phyloP scores from a whole-genome alignment of 768 basidiomycete genomes.

The Tylopilus intermedius region DNA sequence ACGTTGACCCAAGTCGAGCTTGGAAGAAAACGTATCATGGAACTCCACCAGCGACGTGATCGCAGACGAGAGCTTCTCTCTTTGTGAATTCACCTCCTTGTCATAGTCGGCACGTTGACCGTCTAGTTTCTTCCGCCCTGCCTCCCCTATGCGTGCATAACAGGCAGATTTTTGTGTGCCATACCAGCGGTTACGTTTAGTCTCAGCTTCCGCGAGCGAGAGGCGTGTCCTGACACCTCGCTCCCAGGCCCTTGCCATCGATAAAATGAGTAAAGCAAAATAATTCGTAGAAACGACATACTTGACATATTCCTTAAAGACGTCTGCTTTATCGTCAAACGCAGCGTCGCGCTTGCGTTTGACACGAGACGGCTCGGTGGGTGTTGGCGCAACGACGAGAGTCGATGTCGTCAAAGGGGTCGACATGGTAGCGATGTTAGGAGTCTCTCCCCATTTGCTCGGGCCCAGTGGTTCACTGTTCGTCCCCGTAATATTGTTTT shows the following conservation, averaged over 20 bases:
- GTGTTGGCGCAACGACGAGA: slow-evolving; percentile 10
- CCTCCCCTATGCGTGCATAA: slow-evolving; percentile 29
- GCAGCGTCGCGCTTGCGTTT: slow-evolving; percentile 26
- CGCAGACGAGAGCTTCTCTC: slow-evolving; percentile 23
- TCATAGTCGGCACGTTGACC: slow-evolving; percentile 26
- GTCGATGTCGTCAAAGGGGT: slow-evolving; percentile 11
- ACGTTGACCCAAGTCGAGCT: slow-evolving; percentile 25
- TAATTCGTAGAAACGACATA: slow-evolving; percentile 8
- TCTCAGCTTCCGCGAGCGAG: slow-evolving; percentile 26
- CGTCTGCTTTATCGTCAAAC: slow-evolving; percentile 20
- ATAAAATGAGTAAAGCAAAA: not conserved
- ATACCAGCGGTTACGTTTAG: slow-evolving; percentile 27
- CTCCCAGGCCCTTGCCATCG: slow-evolving; percentile 23
- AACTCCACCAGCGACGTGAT: slow-evolving; percentile 20
- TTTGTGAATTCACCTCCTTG: slow-evolving; percentile 19
- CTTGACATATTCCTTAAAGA: slow-evolving; percentile 30
- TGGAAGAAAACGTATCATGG: slow-evolving; percentile 21
- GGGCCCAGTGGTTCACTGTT: slow-evolving; percentile 19
- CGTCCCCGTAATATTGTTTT: slow-evolving; percentile 19
- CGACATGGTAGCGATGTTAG: slow-evolving; percentile 3
- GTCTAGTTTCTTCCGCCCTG: slow-evolving; percentile 28
- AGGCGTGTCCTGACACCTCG: slow-evolving; percentile 27
- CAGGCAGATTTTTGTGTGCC: slow-evolving; percentile 28
- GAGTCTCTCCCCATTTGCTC: slow-evolving; percentile 13
- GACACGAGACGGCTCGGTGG: slow-evolving; percentile 13